Evolutionary conservation across 2,329 filamentous ascomycete species (phyloP).

Genomic region (Colletotrichum brevisporum): DNA sequence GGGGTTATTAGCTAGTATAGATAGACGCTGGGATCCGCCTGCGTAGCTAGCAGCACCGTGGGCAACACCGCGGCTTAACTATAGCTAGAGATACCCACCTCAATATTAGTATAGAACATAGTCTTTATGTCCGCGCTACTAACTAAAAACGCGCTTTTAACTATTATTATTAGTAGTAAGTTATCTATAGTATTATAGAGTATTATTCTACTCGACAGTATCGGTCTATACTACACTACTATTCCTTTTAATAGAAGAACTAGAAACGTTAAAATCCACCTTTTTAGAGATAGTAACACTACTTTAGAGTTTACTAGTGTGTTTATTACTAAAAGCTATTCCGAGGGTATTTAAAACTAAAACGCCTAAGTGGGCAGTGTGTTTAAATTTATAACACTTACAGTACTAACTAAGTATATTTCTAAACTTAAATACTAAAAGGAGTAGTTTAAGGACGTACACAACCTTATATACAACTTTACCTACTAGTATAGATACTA

Average conservation of each 20-base stretch:
- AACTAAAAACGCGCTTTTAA: slow-evolving; percentile 42
- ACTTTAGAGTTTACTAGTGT: neutral
- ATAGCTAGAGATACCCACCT: slow-evolving; percentile 43
- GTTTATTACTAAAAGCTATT: neutral
- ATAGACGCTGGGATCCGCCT: slow-evolving; percentile 42
- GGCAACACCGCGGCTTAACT: slow-evolving; percentile 47
- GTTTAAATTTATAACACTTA: neutral
- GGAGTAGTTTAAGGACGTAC: slow-evolving; percentile 50
- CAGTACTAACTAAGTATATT: neutral
- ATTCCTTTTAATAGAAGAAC: slow-evolving; percentile 41
- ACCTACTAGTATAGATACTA: slow-evolving; percentile 49
- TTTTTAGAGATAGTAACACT: slow-evolving; percentile 41
- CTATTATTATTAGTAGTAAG: slow-evolving; percentile 46
- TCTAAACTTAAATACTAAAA: slow-evolving; percentile 43
- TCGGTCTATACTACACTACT: slow-evolving; percentile 49
- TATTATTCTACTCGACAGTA: slow-evolving; percentile 9
- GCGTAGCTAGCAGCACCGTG: slow-evolving; percentile 47
- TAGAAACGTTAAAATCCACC: slow-evolving; percentile 47
- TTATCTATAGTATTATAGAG: slow-evolving; percentile 24
- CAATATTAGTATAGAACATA: slow-evolving; percentile 31
- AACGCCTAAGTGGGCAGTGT: slow-evolving; percentile 27
- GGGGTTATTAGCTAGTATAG: slow-evolving; percentile 51
- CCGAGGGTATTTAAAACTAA: slow-evolving; percentile 22
- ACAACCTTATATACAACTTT: slow-evolving; percentile 51
- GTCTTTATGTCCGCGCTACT: slow-evolving; percentile 46